phyloP scores from a whole-genome alignment of 441 rosid species.

The Euphorbia schlechtendalii region DNA sequence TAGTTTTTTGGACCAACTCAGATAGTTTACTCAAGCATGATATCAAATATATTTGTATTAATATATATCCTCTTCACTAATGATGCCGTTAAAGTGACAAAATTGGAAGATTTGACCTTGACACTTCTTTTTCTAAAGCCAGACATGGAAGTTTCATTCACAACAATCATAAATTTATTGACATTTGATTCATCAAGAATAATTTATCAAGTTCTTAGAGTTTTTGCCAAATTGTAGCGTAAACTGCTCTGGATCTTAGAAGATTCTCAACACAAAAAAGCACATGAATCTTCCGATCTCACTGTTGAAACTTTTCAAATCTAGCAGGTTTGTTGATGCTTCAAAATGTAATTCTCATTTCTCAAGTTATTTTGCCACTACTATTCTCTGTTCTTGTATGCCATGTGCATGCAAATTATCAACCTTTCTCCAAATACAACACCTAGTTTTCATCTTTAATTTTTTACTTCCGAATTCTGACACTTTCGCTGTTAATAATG shows the following conservation, averaged over 20 bases:
- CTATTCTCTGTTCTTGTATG: constrained; percentile 1
- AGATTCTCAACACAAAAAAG: constrained; percentile 27
- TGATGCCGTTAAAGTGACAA: constrained; percentile 1
- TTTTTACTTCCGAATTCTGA: neutral
- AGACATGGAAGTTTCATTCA: neutral
- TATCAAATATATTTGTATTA: too few species aligned
- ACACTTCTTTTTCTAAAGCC: neutral
- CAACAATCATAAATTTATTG: neutral
- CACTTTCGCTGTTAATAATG: constrained; percentile 9
- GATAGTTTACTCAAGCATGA: too few species aligned
- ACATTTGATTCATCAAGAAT: neutral
- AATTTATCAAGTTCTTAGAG: neutral
- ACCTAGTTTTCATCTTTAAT: neutral
- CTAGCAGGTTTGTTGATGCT: constrained; percentile 47
- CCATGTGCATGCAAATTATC: neutral
- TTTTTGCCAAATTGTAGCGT: constrained; percentile 43
- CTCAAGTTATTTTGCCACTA: neutral
- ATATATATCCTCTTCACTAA: neutral
- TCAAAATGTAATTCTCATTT: neutral
- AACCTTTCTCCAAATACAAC: neutral
- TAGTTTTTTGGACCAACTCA: too few species aligned
- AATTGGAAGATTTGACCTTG: neutral
- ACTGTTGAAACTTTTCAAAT: constrained; percentile 30
- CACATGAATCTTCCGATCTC: constrained; percentile 20
- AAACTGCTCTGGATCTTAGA: constrained; percentile 47